Conservation (phyloP, 371 early-diverging fungal genomes). For the Amoeboaphelidium occidentale region DNA sequence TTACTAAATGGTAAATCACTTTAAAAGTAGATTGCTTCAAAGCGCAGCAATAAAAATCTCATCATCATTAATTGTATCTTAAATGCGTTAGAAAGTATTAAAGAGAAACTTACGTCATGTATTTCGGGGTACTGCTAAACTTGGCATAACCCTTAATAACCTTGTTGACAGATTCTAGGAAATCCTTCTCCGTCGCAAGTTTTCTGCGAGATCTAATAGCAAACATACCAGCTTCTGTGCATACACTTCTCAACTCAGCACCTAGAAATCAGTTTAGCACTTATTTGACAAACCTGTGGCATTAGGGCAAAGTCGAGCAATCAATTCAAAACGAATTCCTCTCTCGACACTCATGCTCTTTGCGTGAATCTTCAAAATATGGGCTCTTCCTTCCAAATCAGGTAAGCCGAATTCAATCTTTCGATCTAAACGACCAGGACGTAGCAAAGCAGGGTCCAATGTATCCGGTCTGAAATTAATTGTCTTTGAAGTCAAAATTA, state of each 20-base stretch:
- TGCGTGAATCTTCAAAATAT: conserved; percentile 98
- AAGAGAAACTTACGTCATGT: too few species aligned
- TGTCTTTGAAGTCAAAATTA: conserved; percentile 3
- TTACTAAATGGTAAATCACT: too few species aligned
- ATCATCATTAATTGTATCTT: too few species aligned
- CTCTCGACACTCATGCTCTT: conserved; percentile 90
- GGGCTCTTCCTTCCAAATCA: conserved; percentile 85
- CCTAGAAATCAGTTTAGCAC: conserved; percentile 18
- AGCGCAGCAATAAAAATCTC: too few species aligned
- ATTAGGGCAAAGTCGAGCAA: conserved; percentile 97
- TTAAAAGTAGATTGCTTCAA: too few species aligned
- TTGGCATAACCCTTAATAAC: conserved; percentile 98
- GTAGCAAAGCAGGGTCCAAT: conserved; percentile 93
- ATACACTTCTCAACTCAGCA: conserved; percentile 90
- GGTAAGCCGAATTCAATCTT: conserved; percentile 98
- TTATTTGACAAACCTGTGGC: conserved; percentile 42
- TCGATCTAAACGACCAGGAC: conserved; percentile 98
- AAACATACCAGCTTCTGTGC: conserved; percentile 99
- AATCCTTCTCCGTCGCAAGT: conserved; percentile 98
- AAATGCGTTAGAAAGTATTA: too few species aligned
- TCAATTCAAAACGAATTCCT: conserved; percentile 92
- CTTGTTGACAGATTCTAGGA: conserved; percentile 97
- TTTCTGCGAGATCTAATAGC: conserved; percentile 97
- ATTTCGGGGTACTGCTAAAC: conserved; percentile 83
- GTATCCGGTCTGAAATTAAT: conserved; percentile 82